Evolutionary conservation across 2,329 filamentous ascomycete species (phyloP).

Genomic region (Diaporthe amygdali): DNA sequence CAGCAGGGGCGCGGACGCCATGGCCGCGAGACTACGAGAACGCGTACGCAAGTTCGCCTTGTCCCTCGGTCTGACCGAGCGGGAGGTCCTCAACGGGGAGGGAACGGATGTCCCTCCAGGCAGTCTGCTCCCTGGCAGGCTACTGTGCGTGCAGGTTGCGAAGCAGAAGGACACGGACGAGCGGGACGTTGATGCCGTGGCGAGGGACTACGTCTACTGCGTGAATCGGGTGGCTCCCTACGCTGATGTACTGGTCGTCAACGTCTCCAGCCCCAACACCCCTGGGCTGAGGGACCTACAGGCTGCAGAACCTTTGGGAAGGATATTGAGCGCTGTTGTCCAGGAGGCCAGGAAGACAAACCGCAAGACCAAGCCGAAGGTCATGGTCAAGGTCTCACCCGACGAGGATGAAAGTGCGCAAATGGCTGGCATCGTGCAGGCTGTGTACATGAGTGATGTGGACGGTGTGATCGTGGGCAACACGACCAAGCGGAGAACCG

Average conservation of each 20-base stretch:
- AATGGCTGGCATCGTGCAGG: constrained; percentile 85
- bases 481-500: constrained; percentile 84
- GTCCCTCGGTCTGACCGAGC: constrained; percentile 71
- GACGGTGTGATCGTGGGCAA: constrained; percentile 97
- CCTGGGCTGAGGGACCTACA: constrained; percentile 89
- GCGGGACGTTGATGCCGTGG: constrained; percentile 80
- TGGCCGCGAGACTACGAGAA: constrained; percentile 79
- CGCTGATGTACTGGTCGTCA: constrained; percentile 96
- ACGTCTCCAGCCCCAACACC: constrained; percentile 96
- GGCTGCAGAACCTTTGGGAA: constrained; percentile 80
- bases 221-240: constrained; percentile 83
- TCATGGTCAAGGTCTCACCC: constrained; percentile 98
- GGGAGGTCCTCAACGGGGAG: constrained; percentile 76
- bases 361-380: constrained; percentile 74
- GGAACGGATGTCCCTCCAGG: constrained; percentile 77
- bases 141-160: constrained; percentile 90
- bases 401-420: constrained; percentile 89
- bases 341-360: constrained; percentile 69
- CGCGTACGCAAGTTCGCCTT: constrained; percentile 80
- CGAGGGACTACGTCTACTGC: constrained; percentile 85
- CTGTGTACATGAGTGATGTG: constrained; percentile 82
- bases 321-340: constrained; percentile 83
- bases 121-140: constrained; percentile 74
- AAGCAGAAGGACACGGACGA: constrained; percentile 97
- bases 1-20: constrained; percentile 84